Evolutionary conservation across 2,329 filamentous ascomycete species (phyloP).

Genomic region (Drechslera avenae): DNA sequence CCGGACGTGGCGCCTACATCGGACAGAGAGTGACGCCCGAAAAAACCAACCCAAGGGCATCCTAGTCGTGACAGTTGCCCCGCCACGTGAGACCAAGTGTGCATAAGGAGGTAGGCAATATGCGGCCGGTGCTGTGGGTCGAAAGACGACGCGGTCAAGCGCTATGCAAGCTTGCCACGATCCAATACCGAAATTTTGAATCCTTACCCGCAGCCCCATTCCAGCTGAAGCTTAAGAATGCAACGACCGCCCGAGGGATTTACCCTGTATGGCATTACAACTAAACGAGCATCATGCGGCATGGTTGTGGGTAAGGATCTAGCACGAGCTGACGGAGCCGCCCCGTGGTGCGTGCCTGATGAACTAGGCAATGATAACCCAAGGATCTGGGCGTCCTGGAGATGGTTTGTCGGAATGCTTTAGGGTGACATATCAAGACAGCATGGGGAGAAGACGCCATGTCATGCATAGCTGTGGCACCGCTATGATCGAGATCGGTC

Average conservation of each 20-base stretch:
- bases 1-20: constrained; percentile 8
- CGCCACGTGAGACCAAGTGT: constrained; percentile 19
- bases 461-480: too few relatives aligned
- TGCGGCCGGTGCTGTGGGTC: constrained; percentile 1
- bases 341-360: constrained; percentile 12
- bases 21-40: constrained; percentile 8
- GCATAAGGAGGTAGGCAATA: constrained; percentile 2
- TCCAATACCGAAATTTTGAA: not conserved
- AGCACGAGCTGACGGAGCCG: constrained; percentile 3
- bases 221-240: not conserved
- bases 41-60: constrained; percentile 15
- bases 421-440: not conserved
- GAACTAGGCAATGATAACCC: constrained; percentile 4
- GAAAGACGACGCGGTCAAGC: constrained; percentile 1
- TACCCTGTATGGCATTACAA: constrained; percentile 7
- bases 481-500: too few relatives aligned
- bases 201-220: constrained; percentile 1
- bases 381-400: not conserved
- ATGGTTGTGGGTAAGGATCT: constrained; percentile 6
- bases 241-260: not conserved
- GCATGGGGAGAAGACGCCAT: not conserved
- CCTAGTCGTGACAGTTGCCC: constrained; percentile 17
- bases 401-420: not conserved
- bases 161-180: not conserved
- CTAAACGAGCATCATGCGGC: constrained; percentile 1